These are phyloP conservation scores for Alternaria incomplexa DNA, from an alignment of 2,329 filamentous ascomycete species.

Conservation along the genomic window DNA sequence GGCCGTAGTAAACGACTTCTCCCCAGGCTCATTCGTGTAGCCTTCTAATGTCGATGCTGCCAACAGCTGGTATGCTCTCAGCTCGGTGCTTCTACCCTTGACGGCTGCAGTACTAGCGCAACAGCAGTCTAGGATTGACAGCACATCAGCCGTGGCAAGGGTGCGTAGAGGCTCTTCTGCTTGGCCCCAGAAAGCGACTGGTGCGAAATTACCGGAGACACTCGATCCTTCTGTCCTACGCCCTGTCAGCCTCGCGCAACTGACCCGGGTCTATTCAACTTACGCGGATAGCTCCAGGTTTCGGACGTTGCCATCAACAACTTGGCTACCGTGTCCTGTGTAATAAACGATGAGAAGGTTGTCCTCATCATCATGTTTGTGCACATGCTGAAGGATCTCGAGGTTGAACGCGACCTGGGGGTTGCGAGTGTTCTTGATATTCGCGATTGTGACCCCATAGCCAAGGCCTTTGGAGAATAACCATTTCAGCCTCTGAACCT, in stretches of 20 bases:
- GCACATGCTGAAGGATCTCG: slow-evolving; percentile 19
- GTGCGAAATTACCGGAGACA: no score
- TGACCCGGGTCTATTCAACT: not conserved
- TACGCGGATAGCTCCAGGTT: not conserved
- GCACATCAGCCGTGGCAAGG: slow-evolving; percentile 21
- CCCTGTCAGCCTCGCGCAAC: no score
- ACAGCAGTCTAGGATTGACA: slow-evolving; percentile 42
- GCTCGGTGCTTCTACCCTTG: slow-evolving; percentile 13
- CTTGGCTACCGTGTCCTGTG: slow-evolving; percentile 35
- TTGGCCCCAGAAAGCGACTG: no score
- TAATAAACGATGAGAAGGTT: slow-evolving; percentile 44
- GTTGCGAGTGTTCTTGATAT: not conserved
- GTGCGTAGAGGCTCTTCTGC: not conserved
- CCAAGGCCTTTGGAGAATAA: slow-evolving; percentile 12
- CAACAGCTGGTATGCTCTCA: slow-evolving; percentile 10
- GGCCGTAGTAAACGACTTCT: not conserved
- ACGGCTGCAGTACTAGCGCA: slow-evolving; percentile 29
- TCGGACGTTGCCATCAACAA: not conserved
- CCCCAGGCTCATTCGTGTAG: not conserved
- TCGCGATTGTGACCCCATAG: slow-evolving; percentile 10
- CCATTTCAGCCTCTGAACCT: not conserved
- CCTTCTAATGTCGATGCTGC: slow-evolving; percentile 2
- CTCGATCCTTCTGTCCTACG: no score
- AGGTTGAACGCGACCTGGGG: not conserved
- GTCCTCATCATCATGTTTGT: slow-evolving; percentile 26